These are phyloP conservation scores for Simplicillium sp. DNA, from an alignment of 2,329 filamentous ascomycete species.

Conservation along the genomic window DNA sequence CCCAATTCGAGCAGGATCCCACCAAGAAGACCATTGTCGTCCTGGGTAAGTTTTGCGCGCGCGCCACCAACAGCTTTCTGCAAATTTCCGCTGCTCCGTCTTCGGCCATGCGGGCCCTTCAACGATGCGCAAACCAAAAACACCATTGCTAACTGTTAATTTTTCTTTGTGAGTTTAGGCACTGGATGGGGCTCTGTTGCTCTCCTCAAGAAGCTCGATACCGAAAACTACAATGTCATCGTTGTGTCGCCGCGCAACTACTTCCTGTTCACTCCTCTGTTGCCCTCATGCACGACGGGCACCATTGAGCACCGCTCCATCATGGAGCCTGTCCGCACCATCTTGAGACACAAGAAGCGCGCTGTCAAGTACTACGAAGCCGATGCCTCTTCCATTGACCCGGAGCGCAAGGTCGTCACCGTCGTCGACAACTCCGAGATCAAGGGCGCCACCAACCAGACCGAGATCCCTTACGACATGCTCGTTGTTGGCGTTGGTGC, in stretches of 20 bases:
- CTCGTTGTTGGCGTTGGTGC: constrained; percentile 94
- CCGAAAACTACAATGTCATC: constrained; percentile 97
- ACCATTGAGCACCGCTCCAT: constrained; percentile 98
- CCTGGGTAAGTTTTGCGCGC: constrained; percentile 54
- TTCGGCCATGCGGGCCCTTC: neutral
- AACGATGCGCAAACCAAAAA: constrained; percentile 1
- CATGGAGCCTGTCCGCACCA: constrained; percentile 97
- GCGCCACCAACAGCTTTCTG: neutral
- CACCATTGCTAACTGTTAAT: constrained; percentile 8
- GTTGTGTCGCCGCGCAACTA: constrained; percentile 98
- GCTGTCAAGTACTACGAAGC: constrained; percentile 96
- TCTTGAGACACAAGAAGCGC: constrained; percentile 89
- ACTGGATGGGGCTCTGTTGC: constrained; percentile 95
- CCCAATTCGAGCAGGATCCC: constrained; percentile 72
- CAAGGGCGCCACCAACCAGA: constrained; percentile 72
- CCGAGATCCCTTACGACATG: constrained; percentile 96
- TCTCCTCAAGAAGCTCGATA: constrained; percentile 96
- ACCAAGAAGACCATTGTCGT: constrained; percentile 95
- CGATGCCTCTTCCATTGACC: constrained; percentile 90
- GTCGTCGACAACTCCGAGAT: constrained; percentile 90
- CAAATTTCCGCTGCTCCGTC: constrained; percentile 5
- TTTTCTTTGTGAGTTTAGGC: constrained; percentile 40
- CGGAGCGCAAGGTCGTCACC: constrained; percentile 77
- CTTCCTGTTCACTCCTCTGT: constrained; percentile 96
- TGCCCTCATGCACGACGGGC: constrained; percentile 95